These are phyloP conservation scores for Silene conica DNA, from an alignment of 148 eudicot species.

Conservation along the genomic window DNA sequence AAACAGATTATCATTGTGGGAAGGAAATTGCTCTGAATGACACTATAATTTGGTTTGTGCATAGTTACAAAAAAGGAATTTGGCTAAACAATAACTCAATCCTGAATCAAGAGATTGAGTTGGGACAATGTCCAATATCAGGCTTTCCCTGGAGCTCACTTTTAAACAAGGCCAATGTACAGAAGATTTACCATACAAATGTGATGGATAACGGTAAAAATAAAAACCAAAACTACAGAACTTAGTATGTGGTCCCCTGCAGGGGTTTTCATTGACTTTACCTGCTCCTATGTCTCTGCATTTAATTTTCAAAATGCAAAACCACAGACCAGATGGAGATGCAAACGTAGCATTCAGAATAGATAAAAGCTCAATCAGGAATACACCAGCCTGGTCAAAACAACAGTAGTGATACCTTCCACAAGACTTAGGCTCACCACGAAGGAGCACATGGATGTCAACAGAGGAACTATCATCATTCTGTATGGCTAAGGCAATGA, in stretches of 20 bases:
- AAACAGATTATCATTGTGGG: neutral
- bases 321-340: neutral
- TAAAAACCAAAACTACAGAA: neutral
- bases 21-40: neutral
- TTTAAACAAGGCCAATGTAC: neutral
- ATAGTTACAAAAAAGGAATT: neutral
- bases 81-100: neutral
- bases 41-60: neutral
- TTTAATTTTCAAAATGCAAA: neutral
- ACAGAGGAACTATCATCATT: conserved; percentile 47
- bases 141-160: neutral
- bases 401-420: conserved; percentile 36
- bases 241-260: neutral
- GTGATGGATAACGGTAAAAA: neutral
- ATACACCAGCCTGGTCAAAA: neutral
- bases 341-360: neutral
- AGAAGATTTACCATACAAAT: neutral
- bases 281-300: neutral
- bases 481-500: conserved; percentile 59
- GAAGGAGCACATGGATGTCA: conserved; percentile 58
- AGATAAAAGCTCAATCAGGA: neutral
- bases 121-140: neutral
- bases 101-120: neutral
- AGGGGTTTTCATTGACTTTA: neutral
- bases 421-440: conserved; percentile 27